These are phyloP conservation scores for Penicillium samsonianum DNA, from an alignment of 495 filamentous ascomycete genomes.

Conservation along the genomic window DNA sequence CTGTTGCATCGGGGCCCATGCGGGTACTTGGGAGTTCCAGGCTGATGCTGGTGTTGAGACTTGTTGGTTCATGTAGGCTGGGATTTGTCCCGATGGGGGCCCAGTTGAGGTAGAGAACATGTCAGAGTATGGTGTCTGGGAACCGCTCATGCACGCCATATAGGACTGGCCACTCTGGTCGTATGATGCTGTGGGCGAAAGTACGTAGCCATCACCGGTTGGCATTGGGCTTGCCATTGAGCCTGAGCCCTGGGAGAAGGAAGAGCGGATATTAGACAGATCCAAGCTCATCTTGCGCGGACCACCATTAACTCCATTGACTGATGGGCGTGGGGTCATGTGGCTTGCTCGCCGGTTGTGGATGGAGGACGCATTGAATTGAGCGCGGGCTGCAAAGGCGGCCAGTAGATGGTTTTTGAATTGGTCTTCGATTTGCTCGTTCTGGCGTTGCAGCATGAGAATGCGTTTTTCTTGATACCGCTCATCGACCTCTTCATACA, in stretches of 20 bases:
- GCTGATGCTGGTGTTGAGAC: conserved; percentile 8
- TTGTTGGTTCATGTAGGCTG: conserved; percentile 34
- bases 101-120: conserved; percentile 17
- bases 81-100: conserved; percentile 28
- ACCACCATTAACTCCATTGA: conserved; percentile 33
- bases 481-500: conserved; percentile 97
- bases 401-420: conserved; percentile 45
- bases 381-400: conserved; percentile 29
- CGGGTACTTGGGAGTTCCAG: conserved; percentile 21
- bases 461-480: conserved; percentile 49
- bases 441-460: conserved; percentile 46
- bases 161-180: conserved; percentile 31
- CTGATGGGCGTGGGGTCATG: conserved; percentile 30
- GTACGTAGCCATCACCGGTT: conserved; percentile 24
- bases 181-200: conserved; percentile 35
- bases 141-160: conserved; percentile 26
- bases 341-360: conserved; percentile 27
- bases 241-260: conserved; percentile 28
- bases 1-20: conserved; percentile 34
- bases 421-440: conserved; percentile 44
- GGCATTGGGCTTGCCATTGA: conserved; percentile 34
- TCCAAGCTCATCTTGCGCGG: conserved; percentile 47
- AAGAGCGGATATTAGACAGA: conserved; percentile 36
- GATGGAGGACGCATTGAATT: conserved; percentile 20
- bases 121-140: conserved; percentile 14